Base-by-base conservation (phyloP, 176 grass and related monocot species). In the Echinochloa phyllopogon region DNA sequence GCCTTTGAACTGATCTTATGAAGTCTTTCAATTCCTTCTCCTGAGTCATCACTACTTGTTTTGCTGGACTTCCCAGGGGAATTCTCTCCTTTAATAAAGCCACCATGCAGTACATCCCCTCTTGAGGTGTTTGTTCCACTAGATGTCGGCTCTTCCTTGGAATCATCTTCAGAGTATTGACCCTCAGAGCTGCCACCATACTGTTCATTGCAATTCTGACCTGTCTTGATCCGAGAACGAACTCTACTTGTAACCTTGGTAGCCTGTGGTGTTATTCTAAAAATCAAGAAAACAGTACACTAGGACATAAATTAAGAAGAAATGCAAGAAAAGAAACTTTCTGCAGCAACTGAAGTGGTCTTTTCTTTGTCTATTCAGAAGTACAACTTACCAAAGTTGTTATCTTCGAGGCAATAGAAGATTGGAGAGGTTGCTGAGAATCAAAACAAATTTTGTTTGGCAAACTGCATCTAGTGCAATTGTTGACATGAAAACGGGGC, bases 181-280 rank as follows among this genome's bases (percentile, higher is more conserved):
- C 50, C 67, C 44, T 87, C 80, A 71, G 61, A 73, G n/a, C 18
- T 12, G 16, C 51, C 27, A 56, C 55, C 49, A 65, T 90, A 81
- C 36, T 25, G 87, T 52, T 92, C 83, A 0, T 37, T 38, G 43
- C 67, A 49, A 38, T 80, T 86, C 74, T 79, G 72, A 25, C n/a
- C 21, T 37, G 41, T 83, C 79, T n/a, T 74, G 60, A 94, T 85
- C 36, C 80, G 89, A 75, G 87, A 94, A 74, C 80, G 38, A 59
- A 98, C 93, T 86, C 83, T 90, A 80, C 76, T 90, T 90, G 96
- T 94, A 86, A 98, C 87, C 83, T 90, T 95, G 38, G 59, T 92
- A 81, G 93, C 93, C 96, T 98, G 89, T 84, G 64, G 88, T 74
- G 70, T 91, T 50, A 91, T 85, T 87, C 78, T 48, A 78, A 87